Base-by-base conservation (phyloP, 176 grass and related monocot genomes). In the Saccharum officinarum region DNA sequence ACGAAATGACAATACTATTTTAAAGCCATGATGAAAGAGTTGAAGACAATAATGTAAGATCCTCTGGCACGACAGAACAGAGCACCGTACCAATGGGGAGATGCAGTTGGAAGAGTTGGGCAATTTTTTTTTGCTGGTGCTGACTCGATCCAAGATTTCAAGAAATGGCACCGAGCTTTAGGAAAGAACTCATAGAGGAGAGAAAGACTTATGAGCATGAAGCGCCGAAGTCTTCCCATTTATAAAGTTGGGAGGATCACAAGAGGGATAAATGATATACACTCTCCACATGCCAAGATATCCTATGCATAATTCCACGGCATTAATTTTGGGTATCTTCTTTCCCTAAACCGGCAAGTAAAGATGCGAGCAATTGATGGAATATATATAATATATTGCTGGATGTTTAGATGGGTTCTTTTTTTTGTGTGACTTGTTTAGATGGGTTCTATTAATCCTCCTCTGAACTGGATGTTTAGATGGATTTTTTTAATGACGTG, bases 231-330 rank as follows among this genome's bases (percentile, higher is more conserved):
- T 82, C 55, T 82, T 46, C 78, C 30, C 2, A n/a, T 46, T 60
- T 80, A 52, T 49, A 85, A 17, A 62, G 62, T 30, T 76, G 37
- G 76, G 11, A 3, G 3, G 13, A 80, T 41, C 30, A 76, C 71
- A 85, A 89, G 39, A 76, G 61, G 82, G 50, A 52, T 81, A 76
- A 39, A 80, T 62, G 23, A 62, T 33, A 80, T 39, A 7, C 68
- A n/a, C 20, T 11, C 52, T 45, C 20, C 30, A 46, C 14, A 66
- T 65, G 34, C 26, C 57, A 79, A 31, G 55, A 71, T 71, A 33
- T 23, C 34, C 22, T 63, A 5, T 31, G 50, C 20, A 26, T 2
- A 49, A 30, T 62, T 66, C 10, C 10, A 10, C 7, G 62, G 7
- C 23, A 66, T 78, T 70, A 65, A 6, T 72, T 78, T 10, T 0